Conservation (phyloP, 2,329 filamentous ascomycete genomes). For the Calonectria pauciramosa region DNA sequence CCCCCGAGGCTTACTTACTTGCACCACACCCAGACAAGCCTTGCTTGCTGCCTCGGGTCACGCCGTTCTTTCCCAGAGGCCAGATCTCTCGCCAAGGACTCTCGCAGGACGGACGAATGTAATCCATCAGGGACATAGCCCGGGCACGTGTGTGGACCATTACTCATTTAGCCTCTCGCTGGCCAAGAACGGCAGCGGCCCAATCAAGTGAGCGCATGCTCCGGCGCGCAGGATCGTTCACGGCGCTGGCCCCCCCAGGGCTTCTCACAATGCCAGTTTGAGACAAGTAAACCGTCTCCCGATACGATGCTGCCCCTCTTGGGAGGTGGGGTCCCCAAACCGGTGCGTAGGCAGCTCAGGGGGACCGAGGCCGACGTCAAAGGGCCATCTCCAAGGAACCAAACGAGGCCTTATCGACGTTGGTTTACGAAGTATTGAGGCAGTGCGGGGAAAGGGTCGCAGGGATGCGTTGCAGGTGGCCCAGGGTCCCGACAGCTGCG, state of each 20-base stretch:
- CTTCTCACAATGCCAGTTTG: conserved; percentile 27
- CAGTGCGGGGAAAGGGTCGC: conserved; percentile 24
- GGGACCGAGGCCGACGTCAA: conserved; percentile 18
- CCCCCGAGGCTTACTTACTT: not conserved
- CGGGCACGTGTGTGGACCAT: not conserved
- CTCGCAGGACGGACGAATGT: not conserved
- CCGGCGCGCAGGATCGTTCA: conserved; percentile 5
- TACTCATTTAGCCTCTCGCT: not conserved
- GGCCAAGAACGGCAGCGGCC: conserved; percentile 1
- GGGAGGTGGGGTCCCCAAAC: conserved; percentile 19
- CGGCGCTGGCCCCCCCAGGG: conserved; percentile 1
- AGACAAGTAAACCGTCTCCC: conserved; percentile 23
- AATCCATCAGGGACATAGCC: not conserved
- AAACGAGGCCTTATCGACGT: conserved; percentile 14
- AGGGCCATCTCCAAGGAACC: conserved; percentile 13
- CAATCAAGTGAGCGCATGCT: conserved; percentile 5
- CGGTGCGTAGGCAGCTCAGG: conserved; percentile 16
- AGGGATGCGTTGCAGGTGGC: conserved; percentile 12
- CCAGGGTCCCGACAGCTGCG: conserved; percentile 3
- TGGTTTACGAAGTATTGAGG: conserved; percentile 18
- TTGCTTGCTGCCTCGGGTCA: not conserved
- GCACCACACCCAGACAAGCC: conserved; percentile 14
- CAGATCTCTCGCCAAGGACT: conserved; percentile 8
- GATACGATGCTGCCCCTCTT: conserved; percentile 24
- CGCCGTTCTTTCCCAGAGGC: not conserved